Percentiles rank a stretch among this genome's conserved stretches.
Evolutionary conservation across 352 stramenopile genomes (phyloP).

Genomic region (Thalassiosira mediterranea): DNA sequence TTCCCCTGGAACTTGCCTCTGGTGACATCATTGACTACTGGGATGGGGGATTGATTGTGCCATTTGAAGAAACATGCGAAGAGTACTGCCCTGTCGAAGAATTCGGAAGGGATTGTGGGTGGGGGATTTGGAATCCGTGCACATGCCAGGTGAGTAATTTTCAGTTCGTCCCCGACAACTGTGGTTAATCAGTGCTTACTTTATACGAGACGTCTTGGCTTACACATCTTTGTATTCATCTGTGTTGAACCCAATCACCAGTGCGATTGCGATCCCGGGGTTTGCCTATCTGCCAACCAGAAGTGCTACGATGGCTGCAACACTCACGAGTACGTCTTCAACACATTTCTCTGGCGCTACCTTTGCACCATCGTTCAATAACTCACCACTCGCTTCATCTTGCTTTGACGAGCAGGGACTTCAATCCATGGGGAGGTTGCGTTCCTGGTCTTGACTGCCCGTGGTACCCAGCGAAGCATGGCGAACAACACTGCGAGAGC

Average conservation of each 20-base stretch:
- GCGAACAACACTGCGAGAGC: constrained; percentile 18
- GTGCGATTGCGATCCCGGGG: constrained; percentile 21
- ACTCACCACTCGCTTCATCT: too few relatives aligned
- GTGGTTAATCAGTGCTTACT: too few relatives aligned
- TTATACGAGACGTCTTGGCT: too few relatives aligned
- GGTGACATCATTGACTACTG: too few relatives aligned
- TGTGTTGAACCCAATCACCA: too few relatives aligned
- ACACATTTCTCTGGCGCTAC: background rate
- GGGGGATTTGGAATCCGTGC: constrained; percentile 17
- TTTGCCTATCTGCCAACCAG: constrained; percentile 26
- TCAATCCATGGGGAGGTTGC: constrained; percentile 22
- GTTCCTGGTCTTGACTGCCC: constrained; percentile 15
- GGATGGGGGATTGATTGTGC: too few relatives aligned
- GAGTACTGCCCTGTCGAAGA: too few relatives aligned
- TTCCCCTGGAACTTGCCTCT: too few relatives aligned
- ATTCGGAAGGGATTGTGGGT: constrained; percentile 21
- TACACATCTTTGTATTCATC: too few relatives aligned
- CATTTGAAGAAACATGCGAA: too few relatives aligned
- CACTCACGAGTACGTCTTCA: constrained; percentile 21
- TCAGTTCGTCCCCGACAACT: too few relatives aligned
- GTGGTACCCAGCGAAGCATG: constrained; percentile 12
- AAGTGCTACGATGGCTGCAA: constrained; percentile 27
- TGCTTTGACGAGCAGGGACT: constrained; percentile 11
- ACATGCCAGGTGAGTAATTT: too few relatives aligned
- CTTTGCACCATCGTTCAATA: background rate